phyloP scores from a whole-genome alignment of 257 asterid genomes.

The Cinchona pubescens region DNA sequence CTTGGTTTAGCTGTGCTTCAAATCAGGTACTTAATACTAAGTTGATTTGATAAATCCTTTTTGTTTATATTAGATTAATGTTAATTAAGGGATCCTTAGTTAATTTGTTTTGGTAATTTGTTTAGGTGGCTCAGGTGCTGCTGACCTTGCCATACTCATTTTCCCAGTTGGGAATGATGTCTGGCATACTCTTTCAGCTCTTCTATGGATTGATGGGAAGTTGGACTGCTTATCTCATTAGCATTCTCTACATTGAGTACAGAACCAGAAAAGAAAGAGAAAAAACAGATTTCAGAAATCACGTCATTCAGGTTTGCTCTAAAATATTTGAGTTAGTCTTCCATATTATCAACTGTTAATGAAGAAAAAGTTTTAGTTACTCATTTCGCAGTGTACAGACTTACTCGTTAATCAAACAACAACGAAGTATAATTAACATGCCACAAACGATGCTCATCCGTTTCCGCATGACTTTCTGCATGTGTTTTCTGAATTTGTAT shows the following conservation, averaged over 20 bases:
- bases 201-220: conserved; percentile 80
- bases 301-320: conserved; percentile 72
- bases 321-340: no score
- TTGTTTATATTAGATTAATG: no score
- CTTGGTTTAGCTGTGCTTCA: no score
- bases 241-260: conserved; percentile 76
- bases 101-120: background rate
- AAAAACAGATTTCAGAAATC: conserved; percentile 81
- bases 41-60: no score
- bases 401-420: conserved; percentile 2
- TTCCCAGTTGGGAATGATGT: conserved; percentile 85
- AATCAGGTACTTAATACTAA: no score
- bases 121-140: conserved; percentile 87
- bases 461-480: conserved; percentile 29
- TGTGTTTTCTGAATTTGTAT: conserved; percentile 1
- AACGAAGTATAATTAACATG: background rate
- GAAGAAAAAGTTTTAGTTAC: no score
- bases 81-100: background rate
- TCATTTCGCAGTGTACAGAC: no score
- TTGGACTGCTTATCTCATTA: conserved; percentile 88
- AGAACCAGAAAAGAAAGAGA: conserved; percentile 83
- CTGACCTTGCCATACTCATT: conserved; percentile 85
- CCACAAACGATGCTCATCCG: conserved; percentile 3
- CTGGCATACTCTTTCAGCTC: conserved; percentile 73
- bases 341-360: no score